Base-by-base conservation (phyloP, 2,329 filamentous ascomycete species). In the Cadophora sp. region DNA sequence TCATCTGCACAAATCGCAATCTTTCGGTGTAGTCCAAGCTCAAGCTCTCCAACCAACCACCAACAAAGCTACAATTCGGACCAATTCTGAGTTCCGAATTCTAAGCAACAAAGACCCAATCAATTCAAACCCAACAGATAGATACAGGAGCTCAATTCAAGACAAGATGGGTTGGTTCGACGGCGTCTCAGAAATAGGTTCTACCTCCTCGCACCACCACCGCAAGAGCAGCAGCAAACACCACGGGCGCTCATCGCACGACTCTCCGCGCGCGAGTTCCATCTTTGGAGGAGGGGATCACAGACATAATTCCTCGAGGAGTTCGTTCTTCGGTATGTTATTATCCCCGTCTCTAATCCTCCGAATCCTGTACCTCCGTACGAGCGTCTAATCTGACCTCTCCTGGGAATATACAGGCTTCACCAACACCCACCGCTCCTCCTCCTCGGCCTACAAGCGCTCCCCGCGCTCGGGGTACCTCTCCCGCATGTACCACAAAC, bases 401-500 rank as follows among this genome's bases (percentile, higher is more conserved):
- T n/a, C n/a, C n/a, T n/a, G n/a, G n/a, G 31, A 9, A 34, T 34
- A 9, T 1, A 50, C 58, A 69, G 66, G 67, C 37, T 70, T 72
- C 60, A 73, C 77, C 63, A 69, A 74, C 31, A 58, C 7, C 16
- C 27, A 65, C 40, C 64, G 65, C 50, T 73, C 74, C 40, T 72
- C 71, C 46, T 87, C 73, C 26, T 87, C 86, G 12, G 89, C 92
- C 77, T 94, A 94, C 81, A 92, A 92, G 77, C 92, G 93, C 76
- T 92, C 92, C 22, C 92, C 95, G 1, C 91, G 95, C 73, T 85
- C 88, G 69, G 91, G 90, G 76, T 97, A 97, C 82, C 81, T 97
- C 71, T 83, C 88, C 66, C 89, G 90, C 73, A 84, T 93, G 58
- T 86, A 93, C 79, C 87, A 88, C 79, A 91, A 93, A 76, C 87